Evolutionary conservation across 129 eudicot genomes (phyloP).

Genomic region (Pseudognaphalium luteoalbum): DNA sequence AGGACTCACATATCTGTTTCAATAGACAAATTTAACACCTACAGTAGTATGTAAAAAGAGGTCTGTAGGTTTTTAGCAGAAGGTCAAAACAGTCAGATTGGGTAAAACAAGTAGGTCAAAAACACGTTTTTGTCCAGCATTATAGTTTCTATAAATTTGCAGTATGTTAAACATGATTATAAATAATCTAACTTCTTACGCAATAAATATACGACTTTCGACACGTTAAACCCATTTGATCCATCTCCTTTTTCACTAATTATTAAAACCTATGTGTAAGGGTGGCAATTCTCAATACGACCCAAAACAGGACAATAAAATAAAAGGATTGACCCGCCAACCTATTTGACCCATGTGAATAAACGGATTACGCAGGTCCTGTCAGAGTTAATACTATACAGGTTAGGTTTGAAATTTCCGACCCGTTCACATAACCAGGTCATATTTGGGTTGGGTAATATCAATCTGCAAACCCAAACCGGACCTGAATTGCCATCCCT

Average conservation of each 20-base stretch:
- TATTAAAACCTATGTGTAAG: neutral
- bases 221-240: neutral
- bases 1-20: constrained; percentile 67
- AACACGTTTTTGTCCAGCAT: neutral
- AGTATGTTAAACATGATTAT: neutral
- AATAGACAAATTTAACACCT: constrained; percentile 19
- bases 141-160: no score
- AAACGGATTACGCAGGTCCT: no score
- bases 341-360: neutral
- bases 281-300: neutral
- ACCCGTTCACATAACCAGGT: neutral
- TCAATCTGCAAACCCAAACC: neutral
- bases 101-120: neutral
- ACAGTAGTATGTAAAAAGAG: neutral
- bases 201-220: neutral
- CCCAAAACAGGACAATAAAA: no score
- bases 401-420: no score
- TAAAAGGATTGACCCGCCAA: neutral
- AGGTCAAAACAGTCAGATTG: neutral
- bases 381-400: no score
- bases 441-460: neutral
- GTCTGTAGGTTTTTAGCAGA: neutral
- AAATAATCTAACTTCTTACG: neutral
- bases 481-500: neutral
- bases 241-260: neutral